Conservation (phyloP, 2,329 filamentous ascomycete genomes). For the Tolypocladium amazonense region DNA sequence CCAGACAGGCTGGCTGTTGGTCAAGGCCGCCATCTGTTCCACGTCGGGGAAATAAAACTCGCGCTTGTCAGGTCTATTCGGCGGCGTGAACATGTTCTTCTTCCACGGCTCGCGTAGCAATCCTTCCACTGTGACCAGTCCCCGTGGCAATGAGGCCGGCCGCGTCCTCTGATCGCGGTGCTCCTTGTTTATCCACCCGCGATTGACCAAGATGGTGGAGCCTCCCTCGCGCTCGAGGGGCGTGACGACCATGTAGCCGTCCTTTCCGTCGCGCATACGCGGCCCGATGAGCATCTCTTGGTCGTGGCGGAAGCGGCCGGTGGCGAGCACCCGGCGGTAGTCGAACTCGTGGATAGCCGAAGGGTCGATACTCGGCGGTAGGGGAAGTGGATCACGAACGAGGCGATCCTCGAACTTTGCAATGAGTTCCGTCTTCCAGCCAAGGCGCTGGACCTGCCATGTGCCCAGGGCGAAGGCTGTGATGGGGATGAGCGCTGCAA, state of each 20-base stretch:
- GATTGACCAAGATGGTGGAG: slow-evolving; percentile 73
- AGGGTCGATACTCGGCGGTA: slow-evolving; percentile 76
- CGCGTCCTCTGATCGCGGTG: slow-evolving; percentile 56
- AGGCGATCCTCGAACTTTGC: slow-evolving; percentile 88
- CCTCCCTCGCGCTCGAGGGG: slow-evolving; percentile 64
- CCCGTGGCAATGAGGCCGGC: slow-evolving; percentile 53
- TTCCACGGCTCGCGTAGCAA: slow-evolving; percentile 83
- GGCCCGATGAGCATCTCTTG: slow-evolving; percentile 95
- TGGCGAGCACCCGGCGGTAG: slow-evolving; percentile 71
- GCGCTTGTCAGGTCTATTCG: slow-evolving; percentile 71
- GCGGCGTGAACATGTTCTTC: slow-evolving; percentile 95
- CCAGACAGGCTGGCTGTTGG: slow-evolving; percentile 82
- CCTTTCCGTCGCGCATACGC: slow-evolving; percentile 75
- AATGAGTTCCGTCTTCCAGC: slow-evolving; percentile 89
- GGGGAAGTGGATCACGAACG: slow-evolving; percentile 70
- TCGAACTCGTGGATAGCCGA: slow-evolving; percentile 81
- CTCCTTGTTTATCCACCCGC: slow-evolving; percentile 84
- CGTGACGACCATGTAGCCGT: slow-evolving; percentile 86
- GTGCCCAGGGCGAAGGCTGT: slow-evolving; percentile 85
- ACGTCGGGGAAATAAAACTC: slow-evolving; percentile 97
- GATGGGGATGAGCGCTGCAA: slow-evolving; percentile 67
- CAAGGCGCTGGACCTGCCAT: slow-evolving; percentile 89
- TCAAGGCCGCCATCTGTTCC: slow-evolving; percentile 73
- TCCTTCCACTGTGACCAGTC: slow-evolving; percentile 71
- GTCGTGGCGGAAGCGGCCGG: slow-evolving; percentile 70